These are phyloP conservation scores for Rhododendron ferrugineum DNA, from an alignment of 148 eudicot species.

Conservation along the genomic window DNA sequence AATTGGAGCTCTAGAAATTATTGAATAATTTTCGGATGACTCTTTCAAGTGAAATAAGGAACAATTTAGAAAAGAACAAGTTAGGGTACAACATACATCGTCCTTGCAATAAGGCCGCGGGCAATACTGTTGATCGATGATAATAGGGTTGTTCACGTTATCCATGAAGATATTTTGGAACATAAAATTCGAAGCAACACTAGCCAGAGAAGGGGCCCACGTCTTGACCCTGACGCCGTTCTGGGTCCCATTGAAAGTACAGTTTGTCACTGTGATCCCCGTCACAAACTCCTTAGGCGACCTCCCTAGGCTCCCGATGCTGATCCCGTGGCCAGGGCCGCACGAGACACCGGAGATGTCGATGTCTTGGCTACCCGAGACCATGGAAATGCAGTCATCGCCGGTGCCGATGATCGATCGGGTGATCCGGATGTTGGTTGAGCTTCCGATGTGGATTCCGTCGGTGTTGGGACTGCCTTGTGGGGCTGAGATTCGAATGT, in stretches of 20 bases:
- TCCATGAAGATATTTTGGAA: slow-evolving; percentile 33
- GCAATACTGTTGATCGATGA: slow-evolving; percentile 66
- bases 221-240: slow-evolving; percentile 70
- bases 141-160: slow-evolving; percentile 42
- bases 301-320: slow-evolving; percentile 57
- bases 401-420: slow-evolving; percentile 34
- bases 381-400: slow-evolving; percentile 60
- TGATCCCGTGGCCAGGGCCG: slow-evolving; percentile 77
- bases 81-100: slow-evolving; percentile 11
- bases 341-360: slow-evolving; percentile 27
- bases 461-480: slow-evolving; percentile 50
- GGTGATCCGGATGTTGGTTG: slow-evolving; percentile 23
- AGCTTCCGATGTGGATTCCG: slow-evolving; percentile 41
- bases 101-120: slow-evolving; percentile 19
- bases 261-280: slow-evolving; percentile 26
- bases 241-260: slow-evolving; percentile 29
- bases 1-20: background rate
- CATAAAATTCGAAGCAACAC: slow-evolving; percentile 19
- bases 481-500: slow-evolving; percentile 32
- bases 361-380: slow-evolving; percentile 32
- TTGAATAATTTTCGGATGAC: background rate
- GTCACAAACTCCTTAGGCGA: slow-evolving; percentile 21
- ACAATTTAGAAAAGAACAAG: background rate
- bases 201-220: slow-evolving; percentile 27
- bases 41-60: background rate